A percentile compares a stretch with the other conserved stretches of the same genome.
Conservation (phyloP, 2,329 filamentous ascomycete genomes). For the Trichocomaceae sp. region DNA sequence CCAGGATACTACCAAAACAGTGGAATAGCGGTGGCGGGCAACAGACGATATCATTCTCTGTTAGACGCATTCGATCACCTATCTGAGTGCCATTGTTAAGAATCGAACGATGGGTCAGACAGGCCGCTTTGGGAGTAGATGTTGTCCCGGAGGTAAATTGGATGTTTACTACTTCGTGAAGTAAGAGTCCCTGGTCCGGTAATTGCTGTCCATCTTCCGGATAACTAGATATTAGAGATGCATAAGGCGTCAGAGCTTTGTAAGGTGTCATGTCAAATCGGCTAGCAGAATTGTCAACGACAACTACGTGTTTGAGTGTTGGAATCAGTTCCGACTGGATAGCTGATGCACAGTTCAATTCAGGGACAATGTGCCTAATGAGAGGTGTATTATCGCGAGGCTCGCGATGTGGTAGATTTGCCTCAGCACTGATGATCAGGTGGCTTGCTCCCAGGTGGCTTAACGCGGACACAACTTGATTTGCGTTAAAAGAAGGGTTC, state of each 20-base stretch:
- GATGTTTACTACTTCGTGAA: constrained; percentile 78
- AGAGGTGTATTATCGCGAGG: constrained; percentile 56
- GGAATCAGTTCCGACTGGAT: constrained; percentile 57
- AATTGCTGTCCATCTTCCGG: constrained; percentile 37
- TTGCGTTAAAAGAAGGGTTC: constrained; percentile 79
- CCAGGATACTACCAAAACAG: constrained; percentile 86
- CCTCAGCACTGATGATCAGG: constrained; percentile 79
- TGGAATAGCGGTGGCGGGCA: constrained; percentile 54
- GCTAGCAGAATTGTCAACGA: constrained; percentile 69
- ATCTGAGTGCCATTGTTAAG: constrained; percentile 88
- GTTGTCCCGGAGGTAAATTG: constrained; percentile 98
- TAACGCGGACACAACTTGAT: constrained; percentile 72
- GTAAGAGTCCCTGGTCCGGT: constrained; percentile 43
- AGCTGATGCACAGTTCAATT: constrained; percentile 35
- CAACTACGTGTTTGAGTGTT: constrained; percentile 61
- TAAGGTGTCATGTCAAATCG: constrained; percentile 43
- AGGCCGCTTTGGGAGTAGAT: constrained; percentile 81
- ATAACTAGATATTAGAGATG: constrained; percentile 40
- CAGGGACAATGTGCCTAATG: constrained; percentile 48
- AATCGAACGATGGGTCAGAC: constrained; percentile 76
- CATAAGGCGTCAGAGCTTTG: constrained; percentile 42
- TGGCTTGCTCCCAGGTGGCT: constrained; percentile 66
- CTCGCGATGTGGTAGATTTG: constrained; percentile 64
- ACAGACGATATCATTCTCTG: constrained; percentile 60
- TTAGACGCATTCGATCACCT: constrained; percentile 76